Percentiles rank a stretch among this genome's conserved stretches.
These are phyloP conservation scores for Vitis rupestris DNA, from an alignment of 164 flowering plant species.

Conservation along the genomic window DNA sequence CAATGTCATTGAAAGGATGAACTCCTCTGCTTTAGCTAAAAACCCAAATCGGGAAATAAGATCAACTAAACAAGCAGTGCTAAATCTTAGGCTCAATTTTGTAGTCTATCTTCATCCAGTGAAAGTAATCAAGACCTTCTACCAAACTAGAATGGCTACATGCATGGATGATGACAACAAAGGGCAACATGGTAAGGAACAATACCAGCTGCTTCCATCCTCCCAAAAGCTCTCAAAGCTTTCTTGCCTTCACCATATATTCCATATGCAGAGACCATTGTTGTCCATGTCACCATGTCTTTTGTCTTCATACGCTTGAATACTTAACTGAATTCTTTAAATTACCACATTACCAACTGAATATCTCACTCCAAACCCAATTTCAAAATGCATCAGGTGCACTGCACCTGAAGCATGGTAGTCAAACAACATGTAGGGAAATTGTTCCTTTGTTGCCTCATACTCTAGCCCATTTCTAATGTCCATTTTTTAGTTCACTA, in stretches of 20 bases:
- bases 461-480: no score
- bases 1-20: constrained; percentile 39
- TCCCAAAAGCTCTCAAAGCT: constrained; percentile 33
- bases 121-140: constrained; percentile 34
- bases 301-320: constrained; percentile 38
- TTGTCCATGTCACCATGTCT: constrained; percentile 54
- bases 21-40: constrained; percentile 33
- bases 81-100: constrained; percentile 31
- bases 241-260: constrained; percentile 45
- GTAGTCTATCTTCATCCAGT: constrained; percentile 28
- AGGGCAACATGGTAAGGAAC: constrained; percentile 36
- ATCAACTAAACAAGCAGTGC: constrained; percentile 55
- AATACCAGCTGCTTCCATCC: constrained; percentile 32
- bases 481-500: no score
- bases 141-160: constrained; percentile 52
- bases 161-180: constrained; percentile 39
- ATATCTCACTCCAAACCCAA: constrained; percentile 36
- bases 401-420: no score
- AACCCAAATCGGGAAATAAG: constrained; percentile 33
- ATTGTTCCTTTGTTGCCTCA: no score
- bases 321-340: constrained; percentile 32
- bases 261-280: constrained; percentile 41
- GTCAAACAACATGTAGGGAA: no score
- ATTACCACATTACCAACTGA: constrained; percentile 47
- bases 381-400: constrained; percentile 23